Conservation (phyloP, 2,329 filamentous ascomycete species). For the Penicillium frequentans region DNA sequence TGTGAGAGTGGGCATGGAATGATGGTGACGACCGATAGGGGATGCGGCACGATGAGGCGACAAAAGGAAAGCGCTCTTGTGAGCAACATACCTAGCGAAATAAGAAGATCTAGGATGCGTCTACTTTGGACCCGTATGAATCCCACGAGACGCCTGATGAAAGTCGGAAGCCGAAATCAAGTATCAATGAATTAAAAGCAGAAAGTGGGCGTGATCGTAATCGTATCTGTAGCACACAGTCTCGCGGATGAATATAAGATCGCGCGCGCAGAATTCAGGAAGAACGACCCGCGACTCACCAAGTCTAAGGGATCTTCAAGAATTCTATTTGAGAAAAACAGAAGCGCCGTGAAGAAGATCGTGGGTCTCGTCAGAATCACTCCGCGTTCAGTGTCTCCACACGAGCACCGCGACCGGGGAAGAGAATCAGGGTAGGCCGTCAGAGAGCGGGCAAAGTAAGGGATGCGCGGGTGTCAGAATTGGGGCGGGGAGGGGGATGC, state of each 20-base stretch:
- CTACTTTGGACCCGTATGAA: slow-evolving; percentile 3
- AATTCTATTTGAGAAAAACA: slow-evolving; percentile 21
- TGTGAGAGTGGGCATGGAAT: background rate
- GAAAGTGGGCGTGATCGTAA: slow-evolving; percentile 24
- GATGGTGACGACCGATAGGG: background rate
- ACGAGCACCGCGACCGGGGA: slow-evolving; percentile 8
- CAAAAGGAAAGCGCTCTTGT: background rate
- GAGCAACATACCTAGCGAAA: slow-evolving; percentile 10
- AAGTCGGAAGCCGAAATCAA: slow-evolving; percentile 1
- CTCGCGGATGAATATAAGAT: background rate
- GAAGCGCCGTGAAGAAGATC: slow-evolving; percentile 12
- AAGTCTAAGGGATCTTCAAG: slow-evolving; percentile 28
- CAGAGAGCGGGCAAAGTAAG: background rate
- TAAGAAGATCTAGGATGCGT: slow-evolving; percentile 2
- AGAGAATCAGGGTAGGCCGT: background rate
- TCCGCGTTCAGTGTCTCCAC: background rate
- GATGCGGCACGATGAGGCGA: background rate
- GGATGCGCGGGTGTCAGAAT: background rate
- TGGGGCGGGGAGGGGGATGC: background rate
- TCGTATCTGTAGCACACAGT: slow-evolving; percentile 24
- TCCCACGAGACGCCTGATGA: slow-evolving; percentile 6
- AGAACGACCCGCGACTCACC: slow-evolving; percentile 26
- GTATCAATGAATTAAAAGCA: slow-evolving; percentile 13
- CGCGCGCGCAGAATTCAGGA: background rate
- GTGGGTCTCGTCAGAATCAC: slow-evolving; percentile 27